A percentile compares a stretch with the other conserved stretches of the same genome.
phyloP scores from a whole-genome alignment of 192 early-diverging fungal genomes.

The Gryganskiella cystojenkinii region DNA sequence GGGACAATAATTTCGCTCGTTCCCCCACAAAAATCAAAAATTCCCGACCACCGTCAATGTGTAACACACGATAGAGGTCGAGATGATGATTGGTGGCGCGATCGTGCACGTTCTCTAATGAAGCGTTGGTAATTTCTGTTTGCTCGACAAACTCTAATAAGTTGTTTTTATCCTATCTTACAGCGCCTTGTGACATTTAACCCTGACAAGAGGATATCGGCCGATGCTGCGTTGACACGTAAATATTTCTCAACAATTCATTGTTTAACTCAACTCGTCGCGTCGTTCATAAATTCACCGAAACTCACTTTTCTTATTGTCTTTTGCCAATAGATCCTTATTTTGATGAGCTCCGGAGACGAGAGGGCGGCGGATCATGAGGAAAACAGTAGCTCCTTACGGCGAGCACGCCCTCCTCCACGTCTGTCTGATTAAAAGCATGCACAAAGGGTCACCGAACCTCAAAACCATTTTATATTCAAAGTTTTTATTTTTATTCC shows the following conservation, averaged over 20 bases:
- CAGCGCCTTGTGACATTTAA: constrained; percentile 50
- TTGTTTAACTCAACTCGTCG: background rate
- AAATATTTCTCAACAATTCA: background rate
- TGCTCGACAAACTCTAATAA: background rate
- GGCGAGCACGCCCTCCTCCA: no score
- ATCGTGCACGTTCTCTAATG: no score
- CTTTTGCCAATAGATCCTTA: constrained; percentile 31
- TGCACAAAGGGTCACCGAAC: no score
- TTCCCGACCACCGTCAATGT: no score
- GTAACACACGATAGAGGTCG: no score
- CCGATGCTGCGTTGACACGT: constrained; percentile 49
- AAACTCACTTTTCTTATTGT: background rate
- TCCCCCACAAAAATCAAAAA: no score
- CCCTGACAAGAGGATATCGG: constrained; percentile 53
- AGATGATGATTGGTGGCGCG: no score
- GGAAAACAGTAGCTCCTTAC: no score
- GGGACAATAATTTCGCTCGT: no score
- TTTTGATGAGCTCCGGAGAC: constrained; percentile 39
- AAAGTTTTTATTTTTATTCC: no score
- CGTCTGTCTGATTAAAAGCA: no score
- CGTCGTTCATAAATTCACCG: background rate
- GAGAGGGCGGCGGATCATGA: constrained; percentile 12
- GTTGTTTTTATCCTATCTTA: background rate
- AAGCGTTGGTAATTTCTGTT: background rate
- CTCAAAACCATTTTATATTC: no score